Evolutionary conservation across 202 grass and related monocot genomes (phyloP), one percentile per base, ranked within the genome.

Genomic region (Bolboschoenoplectus hybrid): DNA sequence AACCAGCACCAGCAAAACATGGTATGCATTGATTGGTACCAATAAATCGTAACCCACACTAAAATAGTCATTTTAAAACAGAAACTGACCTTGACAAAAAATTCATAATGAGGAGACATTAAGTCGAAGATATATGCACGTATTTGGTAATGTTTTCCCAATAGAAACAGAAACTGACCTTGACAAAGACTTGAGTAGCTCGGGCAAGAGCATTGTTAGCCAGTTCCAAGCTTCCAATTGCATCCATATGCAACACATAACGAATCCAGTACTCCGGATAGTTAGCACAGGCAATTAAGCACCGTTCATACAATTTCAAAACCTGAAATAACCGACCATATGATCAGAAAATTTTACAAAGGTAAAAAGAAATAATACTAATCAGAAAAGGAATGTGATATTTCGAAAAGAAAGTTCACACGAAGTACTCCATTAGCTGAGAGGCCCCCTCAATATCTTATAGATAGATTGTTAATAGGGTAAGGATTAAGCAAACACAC

Each of bases 261-360:
- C 97, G 97, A 58, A 90, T 99, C 97, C 97, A 99, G 67, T 94
- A 99, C 63, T 99, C 97, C 82, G 93, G 90, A 94, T 99, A 96
- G 82, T 80, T 96, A 39, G 97, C 97, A 89, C 97, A 99, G 0
- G 93, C 97, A 91, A 99, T 99, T 68, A 99, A 81, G 85, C 97
- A 99, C 75, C 97, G 92, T 85, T 99, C 97, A 43, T 99, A 99
- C 90, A 99, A 83, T 88, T 99, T 99, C 85, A 99, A 90, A 86
- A 99, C 97, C 97, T 99, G 97, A 96, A 95, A 92, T 76, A n/a
- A 43, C 36, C 80, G 53, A 68, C 71, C 69, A 51, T 88, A 65
- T 26, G 72, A 91, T 92, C 75, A 98, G 86, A 88, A 81, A 85
- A 56, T 51, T 74, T 68, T 40, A 85, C 34, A 80, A 66, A 73